Conservation (phyloP, 108 stramenopile genomes). For the Skeletonema potamos region DNA sequence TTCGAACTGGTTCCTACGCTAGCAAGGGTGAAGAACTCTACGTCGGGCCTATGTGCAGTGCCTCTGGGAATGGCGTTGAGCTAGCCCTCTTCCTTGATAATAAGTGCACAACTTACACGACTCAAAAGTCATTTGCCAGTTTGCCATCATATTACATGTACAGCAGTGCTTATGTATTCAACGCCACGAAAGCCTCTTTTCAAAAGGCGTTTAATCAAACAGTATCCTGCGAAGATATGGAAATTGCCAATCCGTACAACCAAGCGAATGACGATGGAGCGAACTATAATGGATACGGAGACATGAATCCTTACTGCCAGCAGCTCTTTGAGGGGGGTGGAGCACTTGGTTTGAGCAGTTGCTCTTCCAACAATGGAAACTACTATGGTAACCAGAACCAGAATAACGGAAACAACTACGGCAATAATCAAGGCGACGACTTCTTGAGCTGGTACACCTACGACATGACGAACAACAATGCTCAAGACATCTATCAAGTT, state of each 20-base stretch:
- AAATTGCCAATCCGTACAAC: neutral
- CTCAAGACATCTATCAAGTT: conserved; percentile 29
- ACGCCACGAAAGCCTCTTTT: neutral
- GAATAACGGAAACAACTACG: conserved; percentile 25
- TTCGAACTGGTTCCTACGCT: conserved; percentile 34
- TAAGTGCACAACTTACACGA: conserved; percentile 58
- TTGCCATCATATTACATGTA: conserved; percentile 20
- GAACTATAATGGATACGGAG: neutral
- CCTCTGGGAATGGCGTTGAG: conserved; percentile 66
- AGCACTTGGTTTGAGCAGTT: neutral
- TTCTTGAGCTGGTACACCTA: conserved; percentile 38
- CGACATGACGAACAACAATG: conserved; percentile 30
- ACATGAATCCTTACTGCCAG: neutral
- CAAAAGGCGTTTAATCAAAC: neutral
- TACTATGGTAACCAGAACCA: conserved; percentile 23
- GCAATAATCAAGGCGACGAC: conserved; percentile 20
- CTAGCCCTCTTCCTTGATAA: conserved; percentile 70
- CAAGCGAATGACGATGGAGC: neutral
- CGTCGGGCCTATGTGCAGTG: conserved; percentile 69
- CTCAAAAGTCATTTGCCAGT: conserved; percentile 9
- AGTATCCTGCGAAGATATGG: neutral
- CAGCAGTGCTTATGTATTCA: neutral
- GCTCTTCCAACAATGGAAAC: conserved; percentile 16
- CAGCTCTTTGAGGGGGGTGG: neutral
- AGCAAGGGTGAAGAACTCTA: conserved; percentile 37